Conservation (phyloP, 805 yeast genomes). For the Saturnispora mendoncae region DNA sequence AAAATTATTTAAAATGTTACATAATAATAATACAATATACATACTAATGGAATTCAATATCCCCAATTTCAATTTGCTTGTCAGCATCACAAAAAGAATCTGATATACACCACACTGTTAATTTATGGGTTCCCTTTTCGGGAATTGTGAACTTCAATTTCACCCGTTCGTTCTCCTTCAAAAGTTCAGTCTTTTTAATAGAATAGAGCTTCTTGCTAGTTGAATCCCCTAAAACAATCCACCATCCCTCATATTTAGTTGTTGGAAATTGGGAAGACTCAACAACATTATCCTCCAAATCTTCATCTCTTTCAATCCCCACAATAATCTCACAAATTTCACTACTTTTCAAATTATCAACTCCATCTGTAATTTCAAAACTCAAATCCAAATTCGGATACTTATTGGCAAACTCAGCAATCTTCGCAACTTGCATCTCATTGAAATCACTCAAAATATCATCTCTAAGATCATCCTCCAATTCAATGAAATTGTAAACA, state of each 20-base stretch:
- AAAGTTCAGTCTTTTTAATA: conserved; percentile 53
- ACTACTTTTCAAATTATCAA: conserved; percentile 32
- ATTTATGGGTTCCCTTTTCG: conserved; percentile 47
- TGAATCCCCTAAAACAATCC: conserved; percentile 76
- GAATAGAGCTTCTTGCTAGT: conserved; percentile 55
- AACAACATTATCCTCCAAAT: conserved; percentile 52
- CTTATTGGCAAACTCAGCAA: conserved; percentile 82
- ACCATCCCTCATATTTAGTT: conserved; percentile 66
- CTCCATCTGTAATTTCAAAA: conserved; percentile 41
- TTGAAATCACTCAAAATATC: conserved; percentile 45
- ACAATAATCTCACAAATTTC: conserved; percentile 42
- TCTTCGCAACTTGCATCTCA: conserved; percentile 44
- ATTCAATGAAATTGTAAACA: conserved; percentile 68
- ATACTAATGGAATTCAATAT: not conserved
- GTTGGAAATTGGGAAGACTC: conserved; percentile 52
- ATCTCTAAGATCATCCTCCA: conserved; percentile 59
- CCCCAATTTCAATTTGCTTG: conserved; percentile 49
- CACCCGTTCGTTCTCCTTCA: conserved; percentile 43
- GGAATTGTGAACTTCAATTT: conserved; percentile 51
- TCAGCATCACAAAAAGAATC: conserved; percentile 93
- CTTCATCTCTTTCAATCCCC: conserved; percentile 64
- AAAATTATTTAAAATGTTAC: not conserved
- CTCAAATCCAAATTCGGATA: conserved; percentile 79
- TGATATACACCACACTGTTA: conserved; percentile 79
- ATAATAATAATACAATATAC: not conserved